Evolutionary conservation across 2,329 filamentous ascomycete genomes (phyloP).

Genomic region (Epichloe amarillans): DNA sequence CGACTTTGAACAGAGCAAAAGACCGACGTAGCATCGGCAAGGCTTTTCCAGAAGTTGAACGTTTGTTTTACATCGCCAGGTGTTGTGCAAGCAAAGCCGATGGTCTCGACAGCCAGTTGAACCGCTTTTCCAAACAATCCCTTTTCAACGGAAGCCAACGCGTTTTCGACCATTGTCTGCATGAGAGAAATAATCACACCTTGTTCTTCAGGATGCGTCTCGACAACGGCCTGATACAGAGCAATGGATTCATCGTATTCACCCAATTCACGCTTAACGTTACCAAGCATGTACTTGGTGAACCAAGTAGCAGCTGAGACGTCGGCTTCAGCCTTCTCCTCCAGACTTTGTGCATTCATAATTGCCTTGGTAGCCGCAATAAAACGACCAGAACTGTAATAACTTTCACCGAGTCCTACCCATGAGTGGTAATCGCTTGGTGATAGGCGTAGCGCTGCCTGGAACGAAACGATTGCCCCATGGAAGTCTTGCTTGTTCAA

Average conservation of each 20-base stretch:
- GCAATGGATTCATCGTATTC: constrained; percentile 72
- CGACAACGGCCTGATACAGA: constrained; percentile 63
- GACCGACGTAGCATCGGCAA: constrained; percentile 77
- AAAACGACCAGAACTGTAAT: constrained; percentile 84
- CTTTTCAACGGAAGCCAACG: constrained; percentile 62
- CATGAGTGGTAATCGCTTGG: constrained; percentile 89
- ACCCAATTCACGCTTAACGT: constrained; percentile 85
- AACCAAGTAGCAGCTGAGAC: constrained; percentile 70
- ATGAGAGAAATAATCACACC: constrained; percentile 79
- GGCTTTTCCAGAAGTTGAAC: constrained; percentile 91
- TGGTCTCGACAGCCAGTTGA: constrained; percentile 53
- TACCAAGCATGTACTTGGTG: constrained; percentile 90
- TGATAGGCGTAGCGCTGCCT: constrained; percentile 71
- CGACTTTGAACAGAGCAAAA: constrained; percentile 68
- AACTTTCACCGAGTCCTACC: constrained; percentile 94
- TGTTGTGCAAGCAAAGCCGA: constrained; percentile 53
- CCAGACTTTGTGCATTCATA: constrained; percentile 66
- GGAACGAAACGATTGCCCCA: constrained; percentile 82
- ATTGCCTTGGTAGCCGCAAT: constrained; percentile 92
- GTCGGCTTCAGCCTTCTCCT: constrained; percentile 40
- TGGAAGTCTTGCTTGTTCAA: constrained; percentile 86
- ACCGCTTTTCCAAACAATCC: constrained; percentile 78
- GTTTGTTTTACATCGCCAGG: constrained; percentile 49
- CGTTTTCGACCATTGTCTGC: constrained; percentile 76
- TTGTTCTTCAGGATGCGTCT: constrained; percentile 57